Base-by-base conservation (phyloP, 768 basidiomycete genomes). In the Rhodotorula kratochvilovae region DNA sequence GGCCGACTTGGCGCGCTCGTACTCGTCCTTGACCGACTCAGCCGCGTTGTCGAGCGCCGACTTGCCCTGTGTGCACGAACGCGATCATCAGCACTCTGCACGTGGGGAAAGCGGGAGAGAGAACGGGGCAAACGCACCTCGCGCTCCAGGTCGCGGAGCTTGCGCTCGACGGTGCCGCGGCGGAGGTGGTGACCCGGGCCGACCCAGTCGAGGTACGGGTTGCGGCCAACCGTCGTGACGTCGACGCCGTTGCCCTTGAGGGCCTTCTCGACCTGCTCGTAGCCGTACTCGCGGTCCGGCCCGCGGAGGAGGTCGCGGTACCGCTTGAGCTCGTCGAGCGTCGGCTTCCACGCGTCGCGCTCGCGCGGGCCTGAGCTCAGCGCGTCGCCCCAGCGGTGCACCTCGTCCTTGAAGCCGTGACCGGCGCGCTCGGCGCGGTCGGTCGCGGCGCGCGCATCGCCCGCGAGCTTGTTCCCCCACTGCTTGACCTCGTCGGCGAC, bases 151-250 rank as follows among this genome's bases (percentile, higher is more conserved):
- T 56, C 33, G 56, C 46, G 39, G 39, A 71, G 54, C 53, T 58
- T 63, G 16, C n/a, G 62, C 33, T 46, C 45, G n/a, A 42, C 66
- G 12, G 62, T 23, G 17, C 42, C 8, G 27, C 51, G 51, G 45
- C 65, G 66, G 23, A 71, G 19, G 15, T 19, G 19, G 23, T 36
- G 46, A 5, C 61, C 66, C 25, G 60, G 61, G 23, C 70, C 70
- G 35, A 71, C 58, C 56, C 66, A 67, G 57, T 67, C 70, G 51
- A 71, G 45, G 56, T 62, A 66, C 25, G 53, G 57, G 70, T 71
- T 67, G 3, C 48, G 17, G 31, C 62, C 70, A n/a, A 42, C 23
- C 11, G 48, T 58, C 66, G 48, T 35, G 35, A 21, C 21, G 35
- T 48, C 21, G 11, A 59, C 4, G 23, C 70, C 70, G 35, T 59